These are phyloP conservation scores for Candida namnaoensis DNA, from an alignment of 805 yeast genomes.

Conservation along the genomic window DNA sequence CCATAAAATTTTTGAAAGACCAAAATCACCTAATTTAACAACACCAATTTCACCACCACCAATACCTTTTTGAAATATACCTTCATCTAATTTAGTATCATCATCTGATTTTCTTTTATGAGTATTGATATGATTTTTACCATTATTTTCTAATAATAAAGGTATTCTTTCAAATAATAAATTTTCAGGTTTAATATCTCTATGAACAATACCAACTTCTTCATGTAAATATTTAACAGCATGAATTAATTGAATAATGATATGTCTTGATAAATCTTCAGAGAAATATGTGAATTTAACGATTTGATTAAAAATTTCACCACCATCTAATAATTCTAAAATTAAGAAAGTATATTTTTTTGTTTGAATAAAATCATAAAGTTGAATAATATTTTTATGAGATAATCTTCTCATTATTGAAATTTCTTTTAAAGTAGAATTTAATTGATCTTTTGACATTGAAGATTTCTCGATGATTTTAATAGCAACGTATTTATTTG, in stretches of 20 bases:
- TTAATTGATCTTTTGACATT: conserved; percentile 51
- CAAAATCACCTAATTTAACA: conserved; percentile 93
- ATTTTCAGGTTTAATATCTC: conserved; percentile 81
- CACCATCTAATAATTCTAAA: conserved; percentile 69
- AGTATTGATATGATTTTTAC: conserved; percentile 8
- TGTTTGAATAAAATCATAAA: conserved; percentile 60
- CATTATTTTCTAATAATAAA: conserved; percentile 28
- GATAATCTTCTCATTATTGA: conserved; percentile 60
- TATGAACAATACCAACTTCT: conserved; percentile 69
- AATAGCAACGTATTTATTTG: conserved; percentile 30
- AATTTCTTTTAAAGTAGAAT: conserved; percentile 74
- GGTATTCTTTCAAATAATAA: conserved; percentile 56
- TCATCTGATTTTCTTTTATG: conserved; percentile 58
- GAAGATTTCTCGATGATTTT: conserved; percentile 62
- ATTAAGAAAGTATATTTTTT: conserved; percentile 55
- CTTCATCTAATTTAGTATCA: conserved; percentile 74
- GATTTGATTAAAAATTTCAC: conserved; percentile 65
- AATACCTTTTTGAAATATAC: conserved; percentile 64
- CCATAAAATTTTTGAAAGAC: conserved; percentile 85
- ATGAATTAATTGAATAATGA: conserved; percentile 52
- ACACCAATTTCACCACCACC: conserved; percentile 93
- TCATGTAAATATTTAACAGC: conserved; percentile 66
- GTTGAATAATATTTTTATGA: conserved; percentile 56
- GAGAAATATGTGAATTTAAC: conserved; percentile 59
- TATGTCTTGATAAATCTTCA: conserved; percentile 57